A percentile compares a stretch with the other conserved stretches of the same genome.
Conservation (phyloP, 768 basidiomycete species). For the Thelephora ganbajun region DNA sequence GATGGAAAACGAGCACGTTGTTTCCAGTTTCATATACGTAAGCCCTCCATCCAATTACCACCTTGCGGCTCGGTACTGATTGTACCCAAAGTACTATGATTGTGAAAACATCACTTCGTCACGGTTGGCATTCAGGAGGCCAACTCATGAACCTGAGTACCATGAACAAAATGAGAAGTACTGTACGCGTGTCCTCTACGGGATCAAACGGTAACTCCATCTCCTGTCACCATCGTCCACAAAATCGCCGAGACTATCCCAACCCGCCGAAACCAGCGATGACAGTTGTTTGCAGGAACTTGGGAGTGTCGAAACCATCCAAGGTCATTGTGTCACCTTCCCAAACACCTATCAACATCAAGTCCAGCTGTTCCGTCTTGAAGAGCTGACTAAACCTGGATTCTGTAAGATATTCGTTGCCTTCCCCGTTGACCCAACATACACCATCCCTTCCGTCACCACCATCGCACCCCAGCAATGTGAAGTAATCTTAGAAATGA, state of each 20-base stretch:
- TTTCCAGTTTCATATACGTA: no score
- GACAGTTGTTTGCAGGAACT: no score
- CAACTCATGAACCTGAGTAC: constrained; percentile 6
- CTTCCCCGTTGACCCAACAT: no score
- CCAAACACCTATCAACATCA: constrained; percentile 24
- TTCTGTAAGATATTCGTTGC: constrained; percentile 24
- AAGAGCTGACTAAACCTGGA: constrained; percentile 19
- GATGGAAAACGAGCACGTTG: constrained; percentile 13
- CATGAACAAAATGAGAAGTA: constrained; percentile 9
- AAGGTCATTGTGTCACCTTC: constrained; percentile 19
- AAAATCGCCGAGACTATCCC: constrained; percentile 7
- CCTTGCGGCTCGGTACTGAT: constrained; percentile 15
- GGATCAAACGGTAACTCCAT: constrained; percentile 6
- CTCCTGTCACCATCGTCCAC: no score
- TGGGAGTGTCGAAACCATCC: constrained; percentile 15
- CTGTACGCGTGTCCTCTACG: constrained; percentile 6
- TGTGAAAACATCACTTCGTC: no score
- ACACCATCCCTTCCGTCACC: constrained; percentile 18
- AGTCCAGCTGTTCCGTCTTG: no score
- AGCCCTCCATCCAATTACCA: no score
- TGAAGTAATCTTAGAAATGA: constrained; percentile 12
- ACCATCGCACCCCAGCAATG: constrained; percentile 20
- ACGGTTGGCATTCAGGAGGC: constrained; percentile 19
- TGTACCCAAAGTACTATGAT: constrained; percentile 18
- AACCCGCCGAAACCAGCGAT: no score